Conservation (phyloP, 164 flowering plant genomes). For the Cinnamomum micranthum region DNA sequence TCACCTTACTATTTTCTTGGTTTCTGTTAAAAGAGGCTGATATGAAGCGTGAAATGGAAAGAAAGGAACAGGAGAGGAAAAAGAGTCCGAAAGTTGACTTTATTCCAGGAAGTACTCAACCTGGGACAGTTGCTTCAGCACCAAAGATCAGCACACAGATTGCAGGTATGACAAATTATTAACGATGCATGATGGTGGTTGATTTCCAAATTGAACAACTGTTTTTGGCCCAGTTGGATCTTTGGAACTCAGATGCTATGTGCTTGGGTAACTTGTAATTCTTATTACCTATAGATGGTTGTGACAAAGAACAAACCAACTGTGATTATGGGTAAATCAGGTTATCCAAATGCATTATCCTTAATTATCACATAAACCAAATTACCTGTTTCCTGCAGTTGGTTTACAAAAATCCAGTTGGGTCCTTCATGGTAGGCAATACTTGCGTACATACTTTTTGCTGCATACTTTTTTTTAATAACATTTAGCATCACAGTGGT, state of each 20-base stretch:
- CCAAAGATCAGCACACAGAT: slow-evolving; percentile 47
- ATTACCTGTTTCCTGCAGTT: no score
- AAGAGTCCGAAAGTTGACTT: slow-evolving; percentile 74
- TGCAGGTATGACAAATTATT: slow-evolving; percentile 41
- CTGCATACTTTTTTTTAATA: no score
- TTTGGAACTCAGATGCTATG: no score
- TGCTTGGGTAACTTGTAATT: no score
- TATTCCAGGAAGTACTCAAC: slow-evolving; percentile 57
- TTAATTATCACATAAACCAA: no score
- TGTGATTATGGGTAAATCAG: background rate
- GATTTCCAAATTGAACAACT: background rate
- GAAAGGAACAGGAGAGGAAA: slow-evolving; percentile 85
- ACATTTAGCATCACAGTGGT: no score
- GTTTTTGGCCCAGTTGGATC: background rate
- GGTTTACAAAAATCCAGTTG: no score
- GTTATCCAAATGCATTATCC: no score
- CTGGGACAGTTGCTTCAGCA: slow-evolving; percentile 38
- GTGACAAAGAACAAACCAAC: no score
- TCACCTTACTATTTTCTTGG: background rate
- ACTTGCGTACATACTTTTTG: no score
- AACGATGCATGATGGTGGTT: background rate
- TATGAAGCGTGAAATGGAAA: slow-evolving; percentile 77
- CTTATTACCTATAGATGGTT: no score
- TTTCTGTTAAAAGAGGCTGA: slow-evolving; percentile 63
- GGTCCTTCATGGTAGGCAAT: no score